Evolutionary conservation across 1,139 yeast genomes (phyloP).

Genomic region (Yamadazyma dushanensis): DNA sequence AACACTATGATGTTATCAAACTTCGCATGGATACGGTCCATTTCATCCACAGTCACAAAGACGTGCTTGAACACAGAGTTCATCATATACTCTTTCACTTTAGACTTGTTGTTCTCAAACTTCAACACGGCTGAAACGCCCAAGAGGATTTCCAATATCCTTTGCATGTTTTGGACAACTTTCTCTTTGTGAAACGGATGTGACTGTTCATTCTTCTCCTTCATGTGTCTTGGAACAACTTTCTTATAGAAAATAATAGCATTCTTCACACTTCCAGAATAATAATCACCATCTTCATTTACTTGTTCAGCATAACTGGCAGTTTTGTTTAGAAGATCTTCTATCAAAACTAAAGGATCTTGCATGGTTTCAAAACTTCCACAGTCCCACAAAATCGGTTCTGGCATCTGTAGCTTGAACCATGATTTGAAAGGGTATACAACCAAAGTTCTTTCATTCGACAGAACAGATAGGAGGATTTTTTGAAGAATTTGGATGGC

Average conservation of each 20-base stretch:
- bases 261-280: constrained; percentile 4
- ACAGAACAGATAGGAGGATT: constrained; percentile 18
- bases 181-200: no score
- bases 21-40: constrained; percentile 1
- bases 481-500: constrained; percentile 8
- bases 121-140: constrained; percentile 8
- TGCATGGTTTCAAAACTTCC: constrained; percentile 4
- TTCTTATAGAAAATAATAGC: constrained; percentile 8
- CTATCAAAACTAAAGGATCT: constrained; percentile 9
- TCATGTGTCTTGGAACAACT: no score
- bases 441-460: constrained; percentile 35
- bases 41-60: constrained; percentile 6
- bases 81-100: constrained; percentile 8
- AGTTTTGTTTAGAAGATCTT: constrained; percentile 25
- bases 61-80: constrained; percentile 5
- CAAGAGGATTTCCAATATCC: no score
- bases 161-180: no score
- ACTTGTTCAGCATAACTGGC: constrained; percentile 30
- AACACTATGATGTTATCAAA: constrained; percentile 11
- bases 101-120: constrained; percentile 8
- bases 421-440: constrained; percentile 22
- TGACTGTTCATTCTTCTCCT: no score
- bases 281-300: constrained; percentile 28
- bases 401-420: constrained; percentile 5
- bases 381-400: not conserved